Conservation (phyloP, 345 rosid species). For the Laguncularia racemosa region DNA sequence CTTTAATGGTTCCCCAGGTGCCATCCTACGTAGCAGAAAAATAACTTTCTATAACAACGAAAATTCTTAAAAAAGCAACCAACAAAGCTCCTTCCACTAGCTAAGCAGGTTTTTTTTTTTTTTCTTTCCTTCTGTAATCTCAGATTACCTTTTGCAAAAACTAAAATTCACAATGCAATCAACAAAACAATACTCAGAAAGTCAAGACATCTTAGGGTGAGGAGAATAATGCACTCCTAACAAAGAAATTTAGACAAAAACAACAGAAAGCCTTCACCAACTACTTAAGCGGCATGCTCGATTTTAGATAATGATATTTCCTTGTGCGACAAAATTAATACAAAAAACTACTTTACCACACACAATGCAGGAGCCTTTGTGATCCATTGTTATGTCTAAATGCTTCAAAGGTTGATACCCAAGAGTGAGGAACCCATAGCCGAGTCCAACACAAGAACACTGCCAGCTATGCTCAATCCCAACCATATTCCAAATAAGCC, state of each 20-base stretch:
- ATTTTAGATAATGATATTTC: background rate
- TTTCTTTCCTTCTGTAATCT: too few relatives aligned
- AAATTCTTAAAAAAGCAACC: background rate
- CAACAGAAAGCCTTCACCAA: too few relatives aligned
- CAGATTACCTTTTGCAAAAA: background rate
- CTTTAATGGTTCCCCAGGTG: conserved; percentile 69
- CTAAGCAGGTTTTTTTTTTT: too few relatives aligned
- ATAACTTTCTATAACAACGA: background rate
- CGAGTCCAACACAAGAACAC: conserved; percentile 56
- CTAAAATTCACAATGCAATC: background rate
- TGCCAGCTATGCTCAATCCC: conserved; percentile 62
- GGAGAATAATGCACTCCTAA: background rate
- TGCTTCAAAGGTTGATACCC: conserved; percentile 85
- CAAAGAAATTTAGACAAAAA: too few relatives aligned
- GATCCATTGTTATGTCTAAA: conserved; percentile 50
- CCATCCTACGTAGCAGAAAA: conserved; percentile 50
- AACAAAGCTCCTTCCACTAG: conserved; percentile 1
- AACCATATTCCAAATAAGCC: conserved; percentile 62
- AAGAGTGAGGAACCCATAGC: conserved; percentile 79
- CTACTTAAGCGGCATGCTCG: background rate
- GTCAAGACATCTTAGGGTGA: background rate
- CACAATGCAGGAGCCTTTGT: conserved; percentile 54
- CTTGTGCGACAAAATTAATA: background rate
- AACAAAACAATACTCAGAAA: background rate
- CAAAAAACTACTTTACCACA: conserved; percentile 36